Base-by-base conservation (phyloP, 805 yeast species). In the Brettanomyces anomalus region DNA sequence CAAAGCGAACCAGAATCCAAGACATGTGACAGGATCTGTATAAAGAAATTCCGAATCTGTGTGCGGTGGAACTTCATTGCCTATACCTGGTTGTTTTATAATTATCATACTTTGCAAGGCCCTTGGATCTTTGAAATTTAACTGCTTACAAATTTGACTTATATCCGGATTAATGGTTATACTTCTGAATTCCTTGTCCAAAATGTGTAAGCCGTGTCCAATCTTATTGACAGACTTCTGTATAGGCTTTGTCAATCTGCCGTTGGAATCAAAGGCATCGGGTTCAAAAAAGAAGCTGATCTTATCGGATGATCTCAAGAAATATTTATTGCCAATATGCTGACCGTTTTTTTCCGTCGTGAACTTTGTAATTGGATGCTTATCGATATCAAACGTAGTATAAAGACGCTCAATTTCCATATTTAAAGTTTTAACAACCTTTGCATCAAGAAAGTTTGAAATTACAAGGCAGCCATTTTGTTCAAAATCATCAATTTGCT, bases 1-100 rank as follows among this genome's bases (percentile, higher is more conserved):
- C 48, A 84, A 60, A 0, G 93, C 89, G 54, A 78, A 76, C 94
- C 94, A 84, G 56, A 81, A 85, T 2, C 94, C 94, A 33, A 83
- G 58, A 1, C 88, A 86, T 2, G 76, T 64, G 41, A 73, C 79
- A 3, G 94, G 94, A 15, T 76, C 65, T 0, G 93, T 84, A 58
- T 68, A 84, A 20, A 85, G 65, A 50, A 85, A 85, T 3, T 77
- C 77, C 2, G 78, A 87, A 56, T 85, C 94, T 42, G 80, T 83
- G 53, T 85, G 94, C 1, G 83, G 66, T 3, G 90, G 90, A 1
- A 85, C 94, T 33, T 76, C 79, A 3, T 79, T 81, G 4, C 83
- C 83, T 35, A 77, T 77, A 41, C 74, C 76, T 0, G 90, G 87
- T 54, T 84, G 90, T 55, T 85, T 85, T 61, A 84, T 79, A 33